phyloP scores from a whole-genome alignment of 257 asterid species.

The Solanum paucissectum region DNA sequence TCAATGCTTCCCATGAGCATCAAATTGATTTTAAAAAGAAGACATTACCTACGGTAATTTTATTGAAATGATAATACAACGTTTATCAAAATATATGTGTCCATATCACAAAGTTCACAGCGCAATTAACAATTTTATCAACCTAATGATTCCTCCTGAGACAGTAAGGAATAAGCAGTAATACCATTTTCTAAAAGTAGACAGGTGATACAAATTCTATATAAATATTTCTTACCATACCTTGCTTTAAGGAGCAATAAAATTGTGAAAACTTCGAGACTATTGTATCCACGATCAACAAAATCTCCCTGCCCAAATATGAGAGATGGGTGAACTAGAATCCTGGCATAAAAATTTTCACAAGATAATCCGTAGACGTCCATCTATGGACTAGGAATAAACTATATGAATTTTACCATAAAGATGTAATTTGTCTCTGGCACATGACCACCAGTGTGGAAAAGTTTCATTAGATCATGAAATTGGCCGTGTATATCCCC shows the following conservation, averaged over 20 bases:
- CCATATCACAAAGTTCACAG: not conserved
- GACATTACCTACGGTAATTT: not conserved
- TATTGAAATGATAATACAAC: not conserved
- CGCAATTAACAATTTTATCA: not conserved
- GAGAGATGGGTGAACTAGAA: constrained; percentile 1
- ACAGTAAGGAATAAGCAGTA: not conserved
- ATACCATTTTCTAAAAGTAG: not conserved
- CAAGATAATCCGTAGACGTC: not conserved
- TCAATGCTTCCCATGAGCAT: not conserved
- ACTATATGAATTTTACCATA: constrained; percentile 43
- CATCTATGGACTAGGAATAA: not conserved
- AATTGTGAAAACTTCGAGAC: constrained; percentile 95
- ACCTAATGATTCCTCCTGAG: not conserved
- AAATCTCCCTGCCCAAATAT: constrained; percentile 75
- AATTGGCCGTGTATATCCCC: constrained; percentile 98
- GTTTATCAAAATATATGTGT: not conserved
- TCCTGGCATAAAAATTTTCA: not conserved
- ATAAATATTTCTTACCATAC: constrained; percentile 19
- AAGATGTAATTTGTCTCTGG: constrained; percentile 97
- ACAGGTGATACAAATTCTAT: not conserved
- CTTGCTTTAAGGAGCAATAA: constrained; percentile 97
- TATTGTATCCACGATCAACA: constrained; percentile 98
- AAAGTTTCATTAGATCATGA: constrained; percentile 97
- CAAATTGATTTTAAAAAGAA: not conserved
- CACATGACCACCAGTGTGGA: constrained; percentile 98